phyloP scores from a whole-genome alignment of 208 protist genomes.

The Leishmania turanica region DNA sequence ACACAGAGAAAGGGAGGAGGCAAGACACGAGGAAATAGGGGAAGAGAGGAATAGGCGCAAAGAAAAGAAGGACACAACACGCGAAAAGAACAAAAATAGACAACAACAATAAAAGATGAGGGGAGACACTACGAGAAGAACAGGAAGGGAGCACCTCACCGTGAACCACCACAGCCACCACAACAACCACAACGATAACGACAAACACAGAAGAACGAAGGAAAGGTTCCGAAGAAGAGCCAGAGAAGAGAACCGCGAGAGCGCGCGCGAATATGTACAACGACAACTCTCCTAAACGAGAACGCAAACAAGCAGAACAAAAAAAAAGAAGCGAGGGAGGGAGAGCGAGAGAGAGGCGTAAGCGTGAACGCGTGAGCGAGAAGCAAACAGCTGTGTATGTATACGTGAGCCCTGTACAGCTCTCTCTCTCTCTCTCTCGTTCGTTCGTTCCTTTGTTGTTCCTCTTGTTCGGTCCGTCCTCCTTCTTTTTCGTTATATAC shows the following conservation, averaged over 20 bases:
- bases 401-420: background rate
- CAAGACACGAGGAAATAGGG: background rate
- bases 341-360: background rate
- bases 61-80: background rate
- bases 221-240: constrained; percentile 1
- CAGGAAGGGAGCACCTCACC: background rate
- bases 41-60: background rate
- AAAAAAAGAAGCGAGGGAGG: constrained; percentile 7
- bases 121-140: background rate
- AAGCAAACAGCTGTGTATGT: background rate
- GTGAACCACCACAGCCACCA: background rate
- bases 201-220: background rate
- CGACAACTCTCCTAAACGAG: background rate
- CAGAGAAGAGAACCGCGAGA: constrained; percentile 8
- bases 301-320: background rate
- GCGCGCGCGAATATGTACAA: constrained; percentile 3
- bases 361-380: background rate
- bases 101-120: background rate
- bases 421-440: background rate
- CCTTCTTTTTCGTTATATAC: background rate
- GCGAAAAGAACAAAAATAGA: background rate
- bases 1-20: background rate
- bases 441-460: background rate
- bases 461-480: background rate
- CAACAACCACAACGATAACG: background rate